A percentile compares a stretch with the other conserved stretches of the same genome.
These are phyloP conservation scores for Thielaviopsis punctulata DNA, from an alignment of 2,329 filamentous ascomycete species.

Conservation along the genomic window DNA sequence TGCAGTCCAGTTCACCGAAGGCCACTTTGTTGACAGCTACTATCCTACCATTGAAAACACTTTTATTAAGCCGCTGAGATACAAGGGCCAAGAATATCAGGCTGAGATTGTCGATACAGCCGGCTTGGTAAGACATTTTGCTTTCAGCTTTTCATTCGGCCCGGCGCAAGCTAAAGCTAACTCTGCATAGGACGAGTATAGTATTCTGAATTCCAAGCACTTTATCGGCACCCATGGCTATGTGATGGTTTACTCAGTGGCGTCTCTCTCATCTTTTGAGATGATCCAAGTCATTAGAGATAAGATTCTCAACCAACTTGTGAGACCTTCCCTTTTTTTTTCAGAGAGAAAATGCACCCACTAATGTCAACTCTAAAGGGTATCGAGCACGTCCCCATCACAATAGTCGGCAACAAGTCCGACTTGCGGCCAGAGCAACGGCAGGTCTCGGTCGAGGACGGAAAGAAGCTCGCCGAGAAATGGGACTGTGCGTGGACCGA, in stretches of 20 bases:
- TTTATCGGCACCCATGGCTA: slow-evolving; percentile 99
- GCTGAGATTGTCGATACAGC: slow-evolving; percentile 98
- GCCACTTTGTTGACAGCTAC: slow-evolving; percentile 96
- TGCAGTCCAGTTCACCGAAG: slow-evolving; percentile 91
- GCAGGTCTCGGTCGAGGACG: slow-evolving; percentile 74
- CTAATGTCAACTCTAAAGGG: slow-evolving; percentile 37
- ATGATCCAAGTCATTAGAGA: slow-evolving; percentile 94
- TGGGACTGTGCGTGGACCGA: slow-evolving; percentile 90
- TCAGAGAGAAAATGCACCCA: not conserved
- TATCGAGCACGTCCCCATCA: slow-evolving; percentile 78
- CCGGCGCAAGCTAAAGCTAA: not conserved
- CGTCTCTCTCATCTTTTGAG: slow-evolving; percentile 83
- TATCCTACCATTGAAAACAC: slow-evolving; percentile 99
- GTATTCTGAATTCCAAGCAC: slow-evolving; percentile 93
- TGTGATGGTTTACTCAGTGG: slow-evolving; percentile 96
- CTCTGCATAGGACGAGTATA: slow-evolving; percentile 71
- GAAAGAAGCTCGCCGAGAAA: slow-evolving; percentile 67
- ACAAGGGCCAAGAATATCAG: slow-evolving; percentile 81
- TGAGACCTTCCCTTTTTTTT: slow-evolving; percentile 28
- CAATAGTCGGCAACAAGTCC: slow-evolving; percentile 93
- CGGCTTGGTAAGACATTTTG: slow-evolving; percentile 47
- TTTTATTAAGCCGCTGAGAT: slow-evolving; percentile 87
- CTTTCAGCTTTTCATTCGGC: not conserved
- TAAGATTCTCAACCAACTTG: slow-evolving; percentile 92
- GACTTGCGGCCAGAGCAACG: slow-evolving; percentile 85